Conservation (phyloP, 2,329 filamentous ascomycete genomes). For the Penicillium sp. region DNA sequence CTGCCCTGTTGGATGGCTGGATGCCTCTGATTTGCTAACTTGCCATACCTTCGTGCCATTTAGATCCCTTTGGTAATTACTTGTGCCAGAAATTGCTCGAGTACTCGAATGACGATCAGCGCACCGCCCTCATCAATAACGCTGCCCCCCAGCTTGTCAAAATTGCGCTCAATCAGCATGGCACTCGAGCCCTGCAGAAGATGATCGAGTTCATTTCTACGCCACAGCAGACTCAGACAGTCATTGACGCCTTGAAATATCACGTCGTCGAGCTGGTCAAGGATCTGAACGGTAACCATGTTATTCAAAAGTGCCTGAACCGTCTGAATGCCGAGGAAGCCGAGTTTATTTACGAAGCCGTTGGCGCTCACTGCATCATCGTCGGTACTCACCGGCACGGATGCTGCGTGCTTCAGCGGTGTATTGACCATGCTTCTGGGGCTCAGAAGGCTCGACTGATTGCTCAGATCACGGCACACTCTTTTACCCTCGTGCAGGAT, state of each 20-base stretch:
- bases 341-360: conserved; percentile 95
- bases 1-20: background rate
- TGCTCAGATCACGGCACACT: conserved; percentile 76
- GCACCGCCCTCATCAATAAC: conserved; percentile 85
- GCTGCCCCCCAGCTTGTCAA: conserved; percentile 80
- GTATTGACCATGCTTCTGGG: conserved; percentile 92
- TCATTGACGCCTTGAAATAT: conserved; percentile 75
- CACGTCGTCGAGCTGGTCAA: conserved; percentile 93
- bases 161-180: conserved; percentile 95
- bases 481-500: conserved; percentile 86
- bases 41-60: background rate
- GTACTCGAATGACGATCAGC: conserved; percentile 90
- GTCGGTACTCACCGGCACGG: conserved; percentile 97
- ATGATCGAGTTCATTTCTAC: conserved; percentile 98
- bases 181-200: conserved; percentile 92
- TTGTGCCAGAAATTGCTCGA: conserved; percentile 97
- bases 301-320: conserved; percentile 98
- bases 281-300: conserved; percentile 96
- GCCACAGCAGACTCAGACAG: conserved; percentile 74
- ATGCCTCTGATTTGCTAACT: conserved; percentile 18
- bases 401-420: conserved; percentile 95
- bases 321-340: conserved; percentile 78
- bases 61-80: conserved; percentile 96
- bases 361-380: conserved; percentile 76
- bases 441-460: conserved; percentile 85